A percentile compares a stretch with the other conserved stretches of the same genome.
phyloP scores from a whole-genome alignment of 2,329 filamentous ascomycete species.

The Ascomycota sp. region DNA sequence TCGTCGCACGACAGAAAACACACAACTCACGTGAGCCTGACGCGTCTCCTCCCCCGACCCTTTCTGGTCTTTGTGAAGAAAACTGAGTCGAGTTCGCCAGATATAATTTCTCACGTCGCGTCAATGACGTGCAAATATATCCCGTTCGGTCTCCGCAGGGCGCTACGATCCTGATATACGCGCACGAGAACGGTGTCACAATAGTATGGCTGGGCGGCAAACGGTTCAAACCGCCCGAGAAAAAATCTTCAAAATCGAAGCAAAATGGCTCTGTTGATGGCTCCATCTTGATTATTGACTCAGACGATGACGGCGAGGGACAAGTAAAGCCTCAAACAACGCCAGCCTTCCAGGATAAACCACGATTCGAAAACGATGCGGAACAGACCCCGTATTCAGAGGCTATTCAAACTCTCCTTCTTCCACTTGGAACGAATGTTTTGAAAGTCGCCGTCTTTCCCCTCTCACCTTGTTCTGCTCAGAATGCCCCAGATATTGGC shows the following conservation, averaged over 20 bases:
- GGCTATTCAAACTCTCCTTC: slow-evolving; percentile 35
- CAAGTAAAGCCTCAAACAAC: slow-evolving; percentile 12
- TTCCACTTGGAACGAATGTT: slow-evolving; percentile 33
- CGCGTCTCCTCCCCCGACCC: neutral
- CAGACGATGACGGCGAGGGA: slow-evolving; percentile 35
- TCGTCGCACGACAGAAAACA: slow-evolving; percentile 25
- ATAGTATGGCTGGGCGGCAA: slow-evolving; percentile 40
- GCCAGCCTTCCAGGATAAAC: slow-evolving; percentile 25
- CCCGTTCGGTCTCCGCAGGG: slow-evolving; percentile 39
- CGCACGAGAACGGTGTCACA: slow-evolving; percentile 38
- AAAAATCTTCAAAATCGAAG: slow-evolving; percentile 17
- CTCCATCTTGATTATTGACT: slow-evolving; percentile 39
- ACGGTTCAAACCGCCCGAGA: slow-evolving; percentile 27
- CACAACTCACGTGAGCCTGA: slow-evolving; percentile 21
- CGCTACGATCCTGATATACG: slow-evolving; percentile 38
- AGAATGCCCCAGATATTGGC: slow-evolving; percentile 22
- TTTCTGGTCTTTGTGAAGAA: neutral
- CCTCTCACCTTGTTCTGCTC: slow-evolving; percentile 22
- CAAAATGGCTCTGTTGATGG: slow-evolving; percentile 30
- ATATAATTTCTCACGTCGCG: slow-evolving; percentile 33
- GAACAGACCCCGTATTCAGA: slow-evolving; percentile 29
- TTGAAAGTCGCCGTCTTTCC: slow-evolving; percentile 33
- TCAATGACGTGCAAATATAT: slow-evolving; percentile 37
- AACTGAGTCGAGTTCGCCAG: slow-evolving; percentile 13
- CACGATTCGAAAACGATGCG: slow-evolving; percentile 32